phyloP scores from a whole-genome alignment of 2,329 filamentous ascomycete genomes.

The Zasmidium angulare region DNA sequence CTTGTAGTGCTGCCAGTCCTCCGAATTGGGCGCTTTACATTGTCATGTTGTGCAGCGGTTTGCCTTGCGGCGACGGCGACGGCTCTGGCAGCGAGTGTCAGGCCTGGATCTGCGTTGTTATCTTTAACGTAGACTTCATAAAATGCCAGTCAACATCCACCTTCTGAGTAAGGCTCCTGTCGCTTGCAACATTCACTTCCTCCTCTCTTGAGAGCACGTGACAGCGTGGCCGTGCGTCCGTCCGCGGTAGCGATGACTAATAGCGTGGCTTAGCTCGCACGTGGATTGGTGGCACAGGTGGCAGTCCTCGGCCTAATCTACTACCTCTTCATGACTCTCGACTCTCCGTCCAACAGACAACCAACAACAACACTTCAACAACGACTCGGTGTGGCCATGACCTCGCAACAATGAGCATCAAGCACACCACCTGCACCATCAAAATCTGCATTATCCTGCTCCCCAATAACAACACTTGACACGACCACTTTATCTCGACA shows the following conservation, averaged over 20 bases:
- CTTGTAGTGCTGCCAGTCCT: slow-evolving; percentile 6
- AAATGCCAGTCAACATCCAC: not conserved
- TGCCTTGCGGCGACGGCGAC: slow-evolving; percentile 11
- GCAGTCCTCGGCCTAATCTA: too few relatives aligned
- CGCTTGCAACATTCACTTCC: not conserved
- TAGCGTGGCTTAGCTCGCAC: too few relatives aligned
- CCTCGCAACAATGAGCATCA: slow-evolving; percentile 22
- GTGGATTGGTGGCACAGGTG: too few relatives aligned
- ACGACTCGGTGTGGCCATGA: slow-evolving; percentile 5
- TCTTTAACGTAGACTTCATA: not conserved
- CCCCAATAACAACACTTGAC: slow-evolving; percentile 31
- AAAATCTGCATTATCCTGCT: slow-evolving; percentile 27
- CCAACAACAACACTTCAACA: slow-evolving; percentile 6
- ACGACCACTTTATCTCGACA: slow-evolving; percentile 4
- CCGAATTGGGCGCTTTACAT: slow-evolving; percentile 12
- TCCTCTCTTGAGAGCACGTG: not conserved
- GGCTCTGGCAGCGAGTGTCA: not conserved
- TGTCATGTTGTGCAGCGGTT: slow-evolving; percentile 13
- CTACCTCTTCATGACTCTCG: too few relatives aligned
- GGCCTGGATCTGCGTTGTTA: not conserved
- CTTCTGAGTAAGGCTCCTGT: not conserved
- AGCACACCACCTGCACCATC: slow-evolving; percentile 13
- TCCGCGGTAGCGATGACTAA: not conserved
- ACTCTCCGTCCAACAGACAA: slow-evolving; percentile 1
- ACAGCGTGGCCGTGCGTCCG: not conserved